A percentile compares a stretch with the other conserved stretches of the same genome.
Evolutionary conservation across 2,329 filamentous ascomycete genomes (phyloP).

Genomic region (Fusarium goolgardi): DNA sequence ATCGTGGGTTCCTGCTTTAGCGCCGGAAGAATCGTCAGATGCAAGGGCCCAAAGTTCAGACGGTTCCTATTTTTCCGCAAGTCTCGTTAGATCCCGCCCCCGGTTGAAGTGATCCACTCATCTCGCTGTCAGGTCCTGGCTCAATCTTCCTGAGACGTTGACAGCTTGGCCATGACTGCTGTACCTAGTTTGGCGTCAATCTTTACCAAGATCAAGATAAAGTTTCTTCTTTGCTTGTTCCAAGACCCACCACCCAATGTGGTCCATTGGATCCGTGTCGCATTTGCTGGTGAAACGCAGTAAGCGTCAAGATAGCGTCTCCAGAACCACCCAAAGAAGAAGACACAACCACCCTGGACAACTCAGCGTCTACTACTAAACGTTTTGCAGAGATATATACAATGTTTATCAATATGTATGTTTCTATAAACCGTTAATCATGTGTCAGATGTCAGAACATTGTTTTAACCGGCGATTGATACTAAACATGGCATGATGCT

Average conservation of each 20-base stretch:
- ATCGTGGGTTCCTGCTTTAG: slow-evolving; percentile 39
- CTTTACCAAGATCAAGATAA: neutral
- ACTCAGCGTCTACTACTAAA: neutral
- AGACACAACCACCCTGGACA: neutral
- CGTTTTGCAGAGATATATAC: neutral
- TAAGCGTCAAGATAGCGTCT: neutral
- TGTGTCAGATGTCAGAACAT: neutral
- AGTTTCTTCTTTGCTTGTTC: neutral
- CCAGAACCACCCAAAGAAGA: slow-evolving; percentile 4
- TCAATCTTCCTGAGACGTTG: slow-evolving; percentile 21
- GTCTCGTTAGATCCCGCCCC: slow-evolving; percentile 12
- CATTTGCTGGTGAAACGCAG: slow-evolving; percentile 9
- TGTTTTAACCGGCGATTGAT: neutral
- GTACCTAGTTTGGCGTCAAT: slow-evolving; percentile 6
- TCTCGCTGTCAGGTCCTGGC: slow-evolving; percentile 10
- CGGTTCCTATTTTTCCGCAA: slow-evolving; percentile 35
- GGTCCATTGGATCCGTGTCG: slow-evolving; percentile 4
- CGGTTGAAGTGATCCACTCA: neutral
- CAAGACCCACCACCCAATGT: neutral
- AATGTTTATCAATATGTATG: neutral
- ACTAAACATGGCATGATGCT: slow-evolving; percentile 18
- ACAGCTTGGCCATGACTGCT: neutral
- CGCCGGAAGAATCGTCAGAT: slow-evolving; percentile 11
- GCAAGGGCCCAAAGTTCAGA: neutral
- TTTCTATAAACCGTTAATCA: slow-evolving; percentile 1